Conservation (phyloP, 805 yeast species). For the Suhomyces sp. region DNA sequence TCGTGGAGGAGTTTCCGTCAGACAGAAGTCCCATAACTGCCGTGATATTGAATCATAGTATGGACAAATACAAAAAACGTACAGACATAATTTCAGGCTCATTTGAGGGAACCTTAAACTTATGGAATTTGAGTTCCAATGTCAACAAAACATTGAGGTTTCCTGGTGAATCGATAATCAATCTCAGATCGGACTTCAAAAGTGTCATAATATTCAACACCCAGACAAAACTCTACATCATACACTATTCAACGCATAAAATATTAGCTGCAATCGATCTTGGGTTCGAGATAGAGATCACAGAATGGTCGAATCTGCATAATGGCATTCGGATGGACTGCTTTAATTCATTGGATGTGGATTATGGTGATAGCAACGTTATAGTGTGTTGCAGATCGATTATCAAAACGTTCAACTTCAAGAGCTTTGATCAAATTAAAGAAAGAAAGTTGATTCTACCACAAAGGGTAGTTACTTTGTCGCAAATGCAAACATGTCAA, state of each 20-base stretch:
- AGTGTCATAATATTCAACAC: constrained; percentile 23
- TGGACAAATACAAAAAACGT: constrained; percentile 24
- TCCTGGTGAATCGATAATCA: constrained; percentile 14
- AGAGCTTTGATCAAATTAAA: constrained; percentile 5
- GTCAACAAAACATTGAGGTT: constrained; percentile 9
- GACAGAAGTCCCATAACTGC: constrained; percentile 18
- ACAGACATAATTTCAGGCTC: constrained; percentile 29
- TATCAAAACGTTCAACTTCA: constrained; percentile 26
- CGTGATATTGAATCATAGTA: constrained; percentile 16
- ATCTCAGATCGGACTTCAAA: constrained; percentile 29
- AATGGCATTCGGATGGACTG: too few species aligned
- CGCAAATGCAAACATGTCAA: constrained; percentile 19
- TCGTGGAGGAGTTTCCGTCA: constrained; percentile 10
- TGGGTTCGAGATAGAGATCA: constrained; percentile 14
- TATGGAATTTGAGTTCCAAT: constrained; percentile 28
- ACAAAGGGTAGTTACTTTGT: constrained; percentile 13
- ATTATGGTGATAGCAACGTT: constrained; percentile 32
- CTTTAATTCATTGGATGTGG: constrained; percentile 29
- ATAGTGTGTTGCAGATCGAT: constrained; percentile 19
- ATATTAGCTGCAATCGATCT: constrained; percentile 13
- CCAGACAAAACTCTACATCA: constrained; percentile 13
- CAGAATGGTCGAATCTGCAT: constrained; percentile 10
- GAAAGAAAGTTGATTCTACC: constrained; percentile 12
- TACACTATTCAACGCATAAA: constrained; percentile 16
- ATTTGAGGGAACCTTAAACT: constrained; percentile 20